A percentile compares a stretch with the other conserved stretches of the same genome.
Conservation (phyloP, 108 stramenopile species). For the Parmales sp. region DNA sequence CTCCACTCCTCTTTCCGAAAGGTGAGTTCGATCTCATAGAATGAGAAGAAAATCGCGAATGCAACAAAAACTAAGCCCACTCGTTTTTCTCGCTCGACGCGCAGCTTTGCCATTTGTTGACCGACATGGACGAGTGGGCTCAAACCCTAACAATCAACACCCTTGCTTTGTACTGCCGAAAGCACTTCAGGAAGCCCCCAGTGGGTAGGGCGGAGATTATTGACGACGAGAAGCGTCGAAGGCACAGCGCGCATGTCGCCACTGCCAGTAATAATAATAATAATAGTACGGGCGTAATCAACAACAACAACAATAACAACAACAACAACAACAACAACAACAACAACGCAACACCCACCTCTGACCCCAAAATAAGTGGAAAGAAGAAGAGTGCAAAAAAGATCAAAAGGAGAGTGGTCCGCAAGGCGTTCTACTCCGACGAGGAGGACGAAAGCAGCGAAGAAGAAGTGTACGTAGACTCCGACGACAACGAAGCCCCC, state of each 20-base stretch:
- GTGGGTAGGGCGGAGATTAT: constrained; percentile 62
- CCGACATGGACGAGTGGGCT: constrained; percentile 99
- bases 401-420: constrained; percentile 67
- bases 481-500: constrained; percentile 50
- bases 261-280: no score
- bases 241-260: no score
- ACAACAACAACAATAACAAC: constrained; percentile 7
- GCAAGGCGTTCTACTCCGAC: constrained; percentile 91
- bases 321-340: constrained; percentile 9
- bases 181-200: constrained; percentile 66
- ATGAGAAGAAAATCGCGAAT: no score
- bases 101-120: constrained; percentile 91
- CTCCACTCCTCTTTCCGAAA: constrained; percentile 82
- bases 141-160: constrained; percentile 77
- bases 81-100: no score
- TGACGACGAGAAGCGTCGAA: constrained; percentile 60
- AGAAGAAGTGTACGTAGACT: constrained; percentile 52
- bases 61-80: no score
- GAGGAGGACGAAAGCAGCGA: constrained; percentile 87
- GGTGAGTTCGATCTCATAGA: no score
- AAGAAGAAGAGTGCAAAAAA: constrained; percentile 9
- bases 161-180: constrained; percentile 79
- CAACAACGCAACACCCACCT: constrained; percentile 14
- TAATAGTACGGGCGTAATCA: no score
- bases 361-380: constrained; percentile 15